Evolutionary conservation across 345 rosid species (phyloP), one percentile per base, ranked within the genome.

Genomic region (Ceriops zippeliana): DNA sequence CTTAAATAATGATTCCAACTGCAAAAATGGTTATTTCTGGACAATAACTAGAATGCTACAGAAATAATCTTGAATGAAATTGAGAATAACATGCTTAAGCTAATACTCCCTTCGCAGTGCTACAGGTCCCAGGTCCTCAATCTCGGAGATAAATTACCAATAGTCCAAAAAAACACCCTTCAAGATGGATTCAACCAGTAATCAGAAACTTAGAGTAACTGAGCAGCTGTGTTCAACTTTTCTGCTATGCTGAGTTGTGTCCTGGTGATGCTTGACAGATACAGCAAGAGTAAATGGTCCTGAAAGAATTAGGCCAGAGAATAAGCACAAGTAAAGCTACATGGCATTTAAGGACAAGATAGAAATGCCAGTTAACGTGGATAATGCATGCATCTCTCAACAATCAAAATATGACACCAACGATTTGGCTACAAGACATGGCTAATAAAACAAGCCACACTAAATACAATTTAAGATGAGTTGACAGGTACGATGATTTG

Each of bases 241-340:
- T 95, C 96, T 4, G 96, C 99, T 72, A 91, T 69, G 79, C 92
- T 82, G 70, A 91, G 86, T 75, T 90, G 99, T 71, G 99, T 95
- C 80, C 98, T 90, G 11, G 90, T 84, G 80, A 95, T 85, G 88
- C 96, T 90, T 24, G 99, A 86, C 70, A 95, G 81, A 70, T 91
- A 91, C 42, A 95, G 83, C 80, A 95, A 69, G 28, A 95, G 83
- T 73, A 95, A 76, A 57, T 90, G 88, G 74, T 95, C 98, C 98
- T 91, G 85, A 20, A 53, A 61, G 70, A 67, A 61, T 20, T 66
- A 72, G 56, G 46, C 28, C 1, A 56, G 38, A 68, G 2, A 31
- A 27, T 8, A 51, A 28, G 7, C 21, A 1, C 1, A 20, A 1
- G 37, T 27, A 17, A 5, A 38, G 53, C 32, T 11, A 27, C 20